Base-by-base conservation (phyloP, 768 basidiomycete genomes). In the Termitomyces eurrhizus region DNA sequence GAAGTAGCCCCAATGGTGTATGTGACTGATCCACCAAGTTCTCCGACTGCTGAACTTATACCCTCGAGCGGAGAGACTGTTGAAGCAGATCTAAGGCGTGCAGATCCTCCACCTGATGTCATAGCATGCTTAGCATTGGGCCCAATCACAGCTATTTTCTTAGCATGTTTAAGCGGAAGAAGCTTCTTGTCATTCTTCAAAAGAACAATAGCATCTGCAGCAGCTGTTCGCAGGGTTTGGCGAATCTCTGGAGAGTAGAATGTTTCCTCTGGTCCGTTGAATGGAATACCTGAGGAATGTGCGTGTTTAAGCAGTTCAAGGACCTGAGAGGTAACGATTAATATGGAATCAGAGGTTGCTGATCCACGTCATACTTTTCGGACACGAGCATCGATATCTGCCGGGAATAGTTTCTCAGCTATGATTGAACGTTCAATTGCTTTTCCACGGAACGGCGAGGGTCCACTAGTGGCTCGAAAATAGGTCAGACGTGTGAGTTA, bases 81-180 rank as follows among this genome's bases (percentile, higher is more conserved):
- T 67, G 84, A 87, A 0, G 80, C 75, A 0, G 83, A 75, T 21
- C 75, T 67, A 24, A 88, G 73, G 2, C 74, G 70, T 2, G 86
- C 86, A 11, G 83, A 84, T 26, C 87, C 86, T 42, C 86, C 86
- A 9, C 85, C 84, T 33, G 83, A 84, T 45, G 79, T 80, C 62
- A 80, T 75, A 0, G 78, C 74, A 39, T 70, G 67, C 67, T 81
- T 86, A 7, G 81, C 83, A 68, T 88, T 87, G 4, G 85, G 83
- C 0, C 86, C 87, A 61, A 88, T 84, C 51, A 89, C 77, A 12
- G 83, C 85, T 46, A 89, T 78, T 49, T 74, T 80, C 62, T 77
- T 80, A 51, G 64, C 35, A 1, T 52, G 37, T 14, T 52, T 48
- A n/a, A 86, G 69, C 0, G 86, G 86, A 14, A 88, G 76, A 35